Conservation (phyloP, 768 basidiomycete genomes). For the Phanerodontia chrysosporium region DNA sequence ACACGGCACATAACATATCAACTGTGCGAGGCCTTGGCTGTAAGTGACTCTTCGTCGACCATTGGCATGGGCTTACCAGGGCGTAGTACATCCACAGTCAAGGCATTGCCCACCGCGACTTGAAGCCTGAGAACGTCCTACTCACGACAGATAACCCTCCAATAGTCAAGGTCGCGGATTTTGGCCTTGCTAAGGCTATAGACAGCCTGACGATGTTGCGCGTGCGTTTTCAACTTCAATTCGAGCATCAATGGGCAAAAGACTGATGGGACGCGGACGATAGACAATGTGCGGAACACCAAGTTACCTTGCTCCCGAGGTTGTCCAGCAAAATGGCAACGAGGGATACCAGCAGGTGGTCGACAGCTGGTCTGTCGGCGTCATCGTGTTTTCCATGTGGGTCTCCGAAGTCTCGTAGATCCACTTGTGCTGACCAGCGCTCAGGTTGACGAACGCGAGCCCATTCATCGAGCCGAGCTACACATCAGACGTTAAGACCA, state of each 20-base stretch:
- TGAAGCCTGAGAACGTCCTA: slow-evolving; percentile 92
- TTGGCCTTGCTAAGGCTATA: slow-evolving; percentile 92
- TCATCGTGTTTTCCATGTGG: slow-evolving; percentile 90
- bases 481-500: slow-evolving; percentile 52
- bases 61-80: background rate
- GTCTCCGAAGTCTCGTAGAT: slow-evolving; percentile 18
- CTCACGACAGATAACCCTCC: slow-evolving; percentile 70
- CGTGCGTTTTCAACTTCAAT: slow-evolving; percentile 43
- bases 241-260: no score
- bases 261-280: no score
- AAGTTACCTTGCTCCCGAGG: slow-evolving; percentile 89
- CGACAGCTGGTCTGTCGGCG: slow-evolving; percentile 95
- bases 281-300: slow-evolving; percentile 97
- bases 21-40: slow-evolving; percentile 75
- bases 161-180: slow-evolving; percentile 87
- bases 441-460: slow-evolving; percentile 68
- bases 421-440: background rate
- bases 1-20: slow-evolving; percentile 73
- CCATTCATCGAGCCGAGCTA: slow-evolving; percentile 81
- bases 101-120: slow-evolving; percentile 87
- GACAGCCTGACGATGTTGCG: slow-evolving; percentile 73
- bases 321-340: slow-evolving; percentile 60
- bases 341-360: slow-evolving; percentile 85
- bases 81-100: slow-evolving; percentile 61
- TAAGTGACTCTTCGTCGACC: slow-evolving; percentile 29